phyloP scores from a whole-genome alignment of 2,329 filamentous ascomycete genomes.

The Aspergillus neotritici region DNA sequence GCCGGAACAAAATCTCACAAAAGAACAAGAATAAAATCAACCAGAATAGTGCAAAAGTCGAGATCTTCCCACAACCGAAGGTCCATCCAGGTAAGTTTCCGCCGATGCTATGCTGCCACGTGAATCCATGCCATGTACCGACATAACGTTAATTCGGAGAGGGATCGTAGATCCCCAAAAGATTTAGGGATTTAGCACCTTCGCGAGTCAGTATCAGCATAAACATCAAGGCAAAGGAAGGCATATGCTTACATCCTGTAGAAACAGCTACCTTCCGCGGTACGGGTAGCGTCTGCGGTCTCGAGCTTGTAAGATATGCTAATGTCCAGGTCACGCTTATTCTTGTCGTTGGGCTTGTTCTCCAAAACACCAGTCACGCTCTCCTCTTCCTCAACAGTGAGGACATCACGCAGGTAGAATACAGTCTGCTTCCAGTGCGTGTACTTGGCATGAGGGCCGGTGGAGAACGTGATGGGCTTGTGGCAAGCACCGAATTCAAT shows the following conservation, averaged over 20 bases:
- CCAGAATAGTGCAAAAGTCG: constrained; percentile 5
- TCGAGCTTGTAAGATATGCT: constrained; percentile 75
- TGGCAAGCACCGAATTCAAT: constrained; percentile 98
- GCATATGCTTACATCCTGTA: constrained; percentile 61
- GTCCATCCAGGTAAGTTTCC: constrained; percentile 23
- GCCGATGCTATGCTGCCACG: constrained; percentile 28
- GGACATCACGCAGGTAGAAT: constrained; percentile 89
- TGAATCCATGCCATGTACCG: constrained; percentile 16
- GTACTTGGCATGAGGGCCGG: constrained; percentile 96
- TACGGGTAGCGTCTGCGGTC: constrained; percentile 66
- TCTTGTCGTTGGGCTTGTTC: constrained; percentile 88
- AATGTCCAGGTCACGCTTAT: constrained; percentile 92
- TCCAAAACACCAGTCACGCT: constrained; percentile 65
- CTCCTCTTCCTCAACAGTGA: constrained; percentile 87
- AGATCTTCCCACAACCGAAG: constrained; percentile 18
- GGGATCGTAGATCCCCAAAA: constrained; percentile 2
- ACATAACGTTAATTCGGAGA: constrained; percentile 16
- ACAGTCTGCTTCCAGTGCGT: constrained; percentile 99
- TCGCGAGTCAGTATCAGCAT: constrained; percentile 20
- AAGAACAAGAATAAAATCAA: constrained; percentile 8
- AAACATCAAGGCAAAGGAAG: neutral
- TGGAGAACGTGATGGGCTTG: constrained; percentile 95
- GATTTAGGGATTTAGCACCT: constrained; percentile 26
- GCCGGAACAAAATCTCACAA: constrained; percentile 20
- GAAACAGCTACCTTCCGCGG: constrained; percentile 62